A percentile compares a stretch with the other conserved stretches of the same genome.
Conservation (phyloP, 345 rosid species). For the Salix viminalis region DNA sequence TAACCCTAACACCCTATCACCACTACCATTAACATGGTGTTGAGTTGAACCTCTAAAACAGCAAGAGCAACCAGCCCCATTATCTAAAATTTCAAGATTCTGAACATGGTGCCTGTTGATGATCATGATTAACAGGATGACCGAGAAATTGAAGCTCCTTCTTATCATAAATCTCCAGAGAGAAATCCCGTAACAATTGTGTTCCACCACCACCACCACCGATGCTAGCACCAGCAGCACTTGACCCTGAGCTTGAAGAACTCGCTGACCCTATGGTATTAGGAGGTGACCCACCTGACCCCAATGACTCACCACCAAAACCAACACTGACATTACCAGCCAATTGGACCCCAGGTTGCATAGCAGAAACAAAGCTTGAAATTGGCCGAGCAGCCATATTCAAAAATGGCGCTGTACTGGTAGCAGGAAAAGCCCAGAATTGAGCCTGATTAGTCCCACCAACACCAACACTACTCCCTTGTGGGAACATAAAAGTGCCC, state of each 20-base stretch:
- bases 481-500: slow-evolving; percentile 27
- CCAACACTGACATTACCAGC: slow-evolving; percentile 3
- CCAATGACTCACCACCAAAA: neutral
- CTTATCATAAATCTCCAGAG: slow-evolving; percentile 61
- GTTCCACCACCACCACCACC: slow-evolving; percentile 3
- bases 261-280: slow-evolving; percentile 8
- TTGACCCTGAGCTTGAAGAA: slow-evolving; percentile 16
- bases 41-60: neutral
- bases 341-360: slow-evolving; percentile 16
- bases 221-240: neutral
- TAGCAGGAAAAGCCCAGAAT: slow-evolving; percentile 52
- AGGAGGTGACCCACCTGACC: neutral
- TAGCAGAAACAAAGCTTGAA: slow-evolving; percentile 33
- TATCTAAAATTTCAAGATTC: slow-evolving; percentile 11
- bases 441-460: slow-evolving; percentile 41
- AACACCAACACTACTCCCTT: slow-evolving; percentile 1
- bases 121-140: slow-evolving; percentile 21
- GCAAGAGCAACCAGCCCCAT: neutral
- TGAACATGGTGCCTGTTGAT: slow-evolving; percentile 28
- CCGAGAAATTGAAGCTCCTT: slow-evolving; percentile 65
- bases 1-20: neutral
- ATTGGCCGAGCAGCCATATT: slow-evolving; percentile 39
- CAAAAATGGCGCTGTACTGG: slow-evolving; percentile 36
- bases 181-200: slow-evolving; percentile 49
- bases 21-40: neutral